phyloP scores from a whole-genome alignment of 257 asterid species.

The Capsicum baccatum region DNA sequence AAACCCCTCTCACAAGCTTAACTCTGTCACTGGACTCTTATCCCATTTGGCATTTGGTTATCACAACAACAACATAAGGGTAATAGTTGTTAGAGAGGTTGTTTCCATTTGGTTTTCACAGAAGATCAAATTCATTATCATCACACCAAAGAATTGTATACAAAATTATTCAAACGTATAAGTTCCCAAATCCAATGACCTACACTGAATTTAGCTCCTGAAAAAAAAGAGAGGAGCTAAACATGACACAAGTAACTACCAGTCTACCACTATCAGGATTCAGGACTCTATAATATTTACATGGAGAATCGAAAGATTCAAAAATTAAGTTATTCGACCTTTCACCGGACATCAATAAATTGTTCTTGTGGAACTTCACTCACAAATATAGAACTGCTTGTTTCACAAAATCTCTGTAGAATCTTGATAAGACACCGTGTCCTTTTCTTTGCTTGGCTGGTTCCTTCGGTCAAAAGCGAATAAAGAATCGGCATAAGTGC shows the following conservation, averaged over 20 bases:
- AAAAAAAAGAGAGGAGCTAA: slow-evolving; percentile 22
- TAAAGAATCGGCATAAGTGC: slow-evolving; percentile 61
- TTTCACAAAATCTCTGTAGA: slow-evolving; percentile 61
- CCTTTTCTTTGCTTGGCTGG: slow-evolving; percentile 58
- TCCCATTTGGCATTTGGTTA: too few species aligned
- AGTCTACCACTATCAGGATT: slow-evolving; percentile 9
- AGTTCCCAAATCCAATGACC: slow-evolving; percentile 20
- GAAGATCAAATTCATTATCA: not conserved
- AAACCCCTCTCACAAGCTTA: too few species aligned
- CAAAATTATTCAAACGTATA: not conserved
- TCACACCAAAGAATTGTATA: slow-evolving; percentile 3
- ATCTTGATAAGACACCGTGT: slow-evolving; percentile 63
- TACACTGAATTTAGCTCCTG: slow-evolving; percentile 40
- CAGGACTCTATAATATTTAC: slow-evolving; percentile 26
- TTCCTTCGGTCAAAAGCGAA: slow-evolving; percentile 58
- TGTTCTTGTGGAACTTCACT: slow-evolving; percentile 50
- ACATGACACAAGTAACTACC: slow-evolving; percentile 21
- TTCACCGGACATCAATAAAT: slow-evolving; percentile 51
- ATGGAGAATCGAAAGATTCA: not conserved
- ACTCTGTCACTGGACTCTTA: too few species aligned
- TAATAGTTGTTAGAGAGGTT: too few species aligned
- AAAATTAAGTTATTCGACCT: not conserved
- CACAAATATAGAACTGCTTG: slow-evolving; percentile 41
- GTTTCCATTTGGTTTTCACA: not conserved
- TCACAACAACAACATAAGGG: too few species aligned